Base-by-base conservation (phyloP, 495 filamentous ascomycete genomes). In the Hypoxylon fragiforme region DNA sequence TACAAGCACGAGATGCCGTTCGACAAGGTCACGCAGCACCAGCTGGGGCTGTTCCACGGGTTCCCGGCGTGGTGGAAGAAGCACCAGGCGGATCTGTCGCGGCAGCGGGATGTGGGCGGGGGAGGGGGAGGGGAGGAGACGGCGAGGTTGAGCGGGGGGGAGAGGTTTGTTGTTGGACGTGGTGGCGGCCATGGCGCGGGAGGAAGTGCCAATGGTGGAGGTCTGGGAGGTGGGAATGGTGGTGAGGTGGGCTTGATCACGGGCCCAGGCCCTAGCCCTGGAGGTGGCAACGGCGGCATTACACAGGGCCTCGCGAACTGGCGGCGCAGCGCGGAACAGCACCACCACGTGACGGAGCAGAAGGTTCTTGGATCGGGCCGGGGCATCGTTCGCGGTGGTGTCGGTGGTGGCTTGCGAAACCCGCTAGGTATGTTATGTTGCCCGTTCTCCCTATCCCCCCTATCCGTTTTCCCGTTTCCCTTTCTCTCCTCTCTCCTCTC, bases 1-100 rank as follows among this genome's bases (percentile, higher is more conserved):
- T 96, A 82, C 73, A 88, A 87, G 70, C 91, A 96, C 64, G 86
- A 92, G 63, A 92, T 95, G 83, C 91, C 91, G 0, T 68, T 70
- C 16, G 84, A 87, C 34, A 60, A 57, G 24, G 71, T 67, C 0
- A 85, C 80, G 40, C 77, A 92, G 54, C 70, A 78, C 32, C 68
- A 71, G 24, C 76, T 92, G 8, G 91, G 91, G 8, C 65, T 82
- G 12, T 80, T 78, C 60, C 71, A 79, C 32, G 78, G 78, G 11
- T 66, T 74, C 19, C 78, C 78, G 0, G 57, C 57, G 7, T 81
- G 78, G 79, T 82, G 74, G 67, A 78, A 76, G 66, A 72, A 74
- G 62, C 62, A 71, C 20, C 76, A 79, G 60, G 72, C 66, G 12
- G 75, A 78, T 52, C 58, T 74, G 51, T 57, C 61, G 34, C 56